Evolutionary conservation across 106 monocot species (phyloP), one percentile per base, ranked within the genome.

Genomic region (Amphibolis antarctica): DNA sequence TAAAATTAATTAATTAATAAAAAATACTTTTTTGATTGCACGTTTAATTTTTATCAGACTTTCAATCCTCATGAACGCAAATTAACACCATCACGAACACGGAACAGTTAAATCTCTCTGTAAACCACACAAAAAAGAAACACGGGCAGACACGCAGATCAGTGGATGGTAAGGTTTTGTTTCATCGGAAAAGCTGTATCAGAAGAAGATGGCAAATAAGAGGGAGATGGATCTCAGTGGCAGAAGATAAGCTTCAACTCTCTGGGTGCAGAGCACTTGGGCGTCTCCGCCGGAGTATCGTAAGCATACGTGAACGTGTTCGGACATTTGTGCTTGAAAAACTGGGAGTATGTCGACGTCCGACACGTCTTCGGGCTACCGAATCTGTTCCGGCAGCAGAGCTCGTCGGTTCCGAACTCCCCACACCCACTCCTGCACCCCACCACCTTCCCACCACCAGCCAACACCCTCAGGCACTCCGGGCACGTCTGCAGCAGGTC

Each of bases 221-320:
- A n/a, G n/a, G n/a, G n/a, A n/a, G n/a, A n/a, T n/a, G n/a, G n/a
- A n/a, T n/a, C n/a, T 75, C 69, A 92, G 59, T 94, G 94, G 76
- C 94, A 96, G 71, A 96, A 96, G 74, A 96, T 96, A 62, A 96
- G 76, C 66, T 96, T 96, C 56, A 96, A 84, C 84, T 96, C 94
- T 44, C 66, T 74, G 1, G 94, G 89, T 10, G 77, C 67, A 7
- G 81, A 28, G 62, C 94, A 96, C 31, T 96, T 77, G 23, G 89
- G 94, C 21, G 75, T 71, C 21, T 86, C 70, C 9, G 84, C 83
- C 10, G 94, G 89, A 70, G 59, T 96, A 55, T 96, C 94, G 52
- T 96, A 89, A 0, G 94, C 86, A 62, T 76, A 96, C 4, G 94
- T 89, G 64, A 89, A 89, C 11, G 89, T 82, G n/a, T 77, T 79